Evolutionary conservation across 768 basidiomycete species (phyloP), one percentile per base, ranked within the genome.

Genomic region (Dentipellis fragilis): DNA sequence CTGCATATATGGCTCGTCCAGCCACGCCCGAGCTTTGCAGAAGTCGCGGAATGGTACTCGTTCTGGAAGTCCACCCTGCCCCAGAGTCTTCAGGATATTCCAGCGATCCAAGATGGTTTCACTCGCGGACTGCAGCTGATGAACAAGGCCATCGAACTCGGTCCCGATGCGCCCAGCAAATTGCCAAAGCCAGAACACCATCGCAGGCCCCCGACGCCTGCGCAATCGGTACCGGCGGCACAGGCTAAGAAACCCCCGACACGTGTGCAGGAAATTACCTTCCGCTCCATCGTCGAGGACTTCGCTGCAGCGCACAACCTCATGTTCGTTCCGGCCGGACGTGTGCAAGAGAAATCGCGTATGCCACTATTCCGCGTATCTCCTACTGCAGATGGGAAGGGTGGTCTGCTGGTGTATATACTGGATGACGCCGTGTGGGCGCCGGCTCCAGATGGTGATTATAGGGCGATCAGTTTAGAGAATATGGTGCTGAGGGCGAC

Each of bases 341-440:
- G 81, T 50, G 87, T 83, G 12, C 91, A 98, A 63, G 86, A 87
- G 62, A 75, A 72, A 48, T 92, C 93, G 16, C 81, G 94, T 54
- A 89, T 94, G 84, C 92, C 92, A 7, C 68, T 98, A 51, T 97
- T 85, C 75, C 81, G 86, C 51, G 84, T 97, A 11, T 89, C 90
- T 55, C 73, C 73, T 52, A 83, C 77, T 19, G 81, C 80, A 12
- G 90, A 91, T 67, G 93, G 92, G 10, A 86, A 84, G 63, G 88
- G 90, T 9, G 95, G 95, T 0, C 65, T 97, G 45, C 73, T 92
- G 62, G 85, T 96, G 21, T 99, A 95, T 71, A 80, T 98, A 45
- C 73, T 83, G 60, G 93, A 96, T 63, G 93, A 96, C 71, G 94
- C 93, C 0, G 90, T 97, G 12, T 98, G 94, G 87, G 86, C 87